Evolutionary conservation across 106 monocot species (phyloP).

Genomic region (Dendrobium nobile): DNA sequence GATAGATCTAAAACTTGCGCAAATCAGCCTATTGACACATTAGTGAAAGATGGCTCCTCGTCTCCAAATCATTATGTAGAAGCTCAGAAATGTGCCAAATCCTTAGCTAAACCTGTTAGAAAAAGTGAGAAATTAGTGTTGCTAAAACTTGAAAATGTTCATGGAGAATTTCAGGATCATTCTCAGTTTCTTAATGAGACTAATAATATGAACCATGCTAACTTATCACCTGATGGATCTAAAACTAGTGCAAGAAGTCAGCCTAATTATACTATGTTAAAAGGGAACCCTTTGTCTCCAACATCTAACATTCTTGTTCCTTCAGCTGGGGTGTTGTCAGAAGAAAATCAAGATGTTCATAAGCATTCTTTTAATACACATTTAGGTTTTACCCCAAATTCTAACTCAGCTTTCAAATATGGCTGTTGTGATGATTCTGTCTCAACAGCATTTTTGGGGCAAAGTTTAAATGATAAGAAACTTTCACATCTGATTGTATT

Average conservation of each 20-base stretch:
- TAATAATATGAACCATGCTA: background rate
- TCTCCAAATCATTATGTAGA: background rate
- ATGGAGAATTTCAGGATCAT: background rate
- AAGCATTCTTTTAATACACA: background rate
- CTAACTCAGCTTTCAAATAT: background rate
- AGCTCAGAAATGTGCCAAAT: background rate
- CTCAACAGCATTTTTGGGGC: background rate
- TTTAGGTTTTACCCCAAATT: background rate
- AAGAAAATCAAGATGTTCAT: slow-evolving; percentile 1
- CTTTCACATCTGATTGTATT: background rate
- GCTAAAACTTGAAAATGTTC: background rate
- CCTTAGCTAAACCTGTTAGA: slow-evolving; percentile 1
- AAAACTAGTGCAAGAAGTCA: background rate
- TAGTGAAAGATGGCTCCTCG: background rate
- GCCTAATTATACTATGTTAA: background rate
- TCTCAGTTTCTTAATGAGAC: background rate
- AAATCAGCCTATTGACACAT: background rate
- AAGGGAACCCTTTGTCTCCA: background rate
- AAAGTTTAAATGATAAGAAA: background rate
- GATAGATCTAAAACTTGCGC: background rate
- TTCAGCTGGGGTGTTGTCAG: background rate
- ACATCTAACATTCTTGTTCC: background rate
- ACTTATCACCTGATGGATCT: background rate
- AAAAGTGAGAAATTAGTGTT: background rate
- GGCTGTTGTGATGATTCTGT: background rate